Conservation (phyloP, 305 asterid genomes). For the Solanum hybrid region DNA sequence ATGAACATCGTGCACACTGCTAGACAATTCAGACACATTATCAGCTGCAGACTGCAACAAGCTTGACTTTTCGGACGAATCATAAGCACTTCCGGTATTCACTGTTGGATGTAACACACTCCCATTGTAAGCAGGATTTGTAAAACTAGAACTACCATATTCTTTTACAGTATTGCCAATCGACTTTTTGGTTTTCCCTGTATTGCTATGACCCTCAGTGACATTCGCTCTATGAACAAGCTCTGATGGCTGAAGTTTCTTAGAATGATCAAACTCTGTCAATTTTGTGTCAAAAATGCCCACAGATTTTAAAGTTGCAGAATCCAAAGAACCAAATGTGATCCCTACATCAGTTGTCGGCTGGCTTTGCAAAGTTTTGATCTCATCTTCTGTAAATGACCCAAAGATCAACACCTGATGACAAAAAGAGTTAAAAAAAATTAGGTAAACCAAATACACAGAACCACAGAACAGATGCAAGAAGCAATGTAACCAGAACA, state of each 20-base stretch:
- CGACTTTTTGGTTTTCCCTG: slow-evolving; percentile 9
- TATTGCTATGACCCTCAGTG: slow-evolving; percentile 3
- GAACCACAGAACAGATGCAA: neutral
- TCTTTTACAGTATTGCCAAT: slow-evolving; percentile 16
- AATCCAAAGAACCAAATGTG: slow-evolving; percentile 68
- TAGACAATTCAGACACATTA: slow-evolving; percentile 16
- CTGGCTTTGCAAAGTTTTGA: slow-evolving; percentile 41
- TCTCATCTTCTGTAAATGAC: slow-evolving; percentile 76
- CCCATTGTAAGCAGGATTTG: slow-evolving; percentile 11
- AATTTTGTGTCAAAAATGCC: slow-evolving; percentile 30
- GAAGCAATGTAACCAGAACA: neutral
- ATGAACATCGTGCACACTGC: slow-evolving; percentile 15
- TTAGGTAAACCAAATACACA: neutral
- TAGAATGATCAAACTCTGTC: slow-evolving; percentile 20
- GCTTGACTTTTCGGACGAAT: slow-evolving; percentile 13
- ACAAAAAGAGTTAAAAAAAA: slow-evolving; percentile 1
- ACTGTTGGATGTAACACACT: slow-evolving; percentile 10
- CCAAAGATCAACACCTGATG: slow-evolving; percentile 65
- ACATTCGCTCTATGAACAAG: slow-evolving; percentile 12
- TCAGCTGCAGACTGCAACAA: slow-evolving; percentile 14
- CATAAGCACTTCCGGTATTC: slow-evolving; percentile 6
- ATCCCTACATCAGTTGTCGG: slow-evolving; percentile 33
- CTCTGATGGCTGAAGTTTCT: slow-evolving; percentile 17
- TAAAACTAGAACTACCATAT: slow-evolving; percentile 24
- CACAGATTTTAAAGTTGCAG: slow-evolving; percentile 53